Evolutionary conservation across 805 yeast species (phyloP).

Genomic region (Wickerhamomyces queroliae): DNA sequence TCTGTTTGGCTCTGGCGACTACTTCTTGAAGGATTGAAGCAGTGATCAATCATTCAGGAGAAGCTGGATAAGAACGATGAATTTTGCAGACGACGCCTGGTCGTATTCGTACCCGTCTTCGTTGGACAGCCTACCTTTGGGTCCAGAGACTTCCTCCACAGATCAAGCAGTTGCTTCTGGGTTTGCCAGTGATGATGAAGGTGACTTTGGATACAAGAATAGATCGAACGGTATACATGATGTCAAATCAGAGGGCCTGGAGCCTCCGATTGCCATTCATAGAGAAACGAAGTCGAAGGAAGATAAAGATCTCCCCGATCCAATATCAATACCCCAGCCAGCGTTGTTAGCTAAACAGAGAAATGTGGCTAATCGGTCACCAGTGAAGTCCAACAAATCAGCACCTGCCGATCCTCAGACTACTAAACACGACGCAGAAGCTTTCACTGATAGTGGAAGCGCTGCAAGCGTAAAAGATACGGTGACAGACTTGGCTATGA

Average conservation of each 20-base stretch:
- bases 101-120: constrained; percentile 1
- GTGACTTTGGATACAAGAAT: background rate
- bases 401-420: constrained; percentile 48
- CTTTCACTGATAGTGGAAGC: constrained; percentile 7
- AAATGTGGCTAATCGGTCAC: background rate
- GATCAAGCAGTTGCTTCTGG: background rate
- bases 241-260: background rate
- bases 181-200: background rate
- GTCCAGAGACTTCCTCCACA: background rate
- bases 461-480: constrained; percentile 18
- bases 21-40: no score
- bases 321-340: constrained; percentile 5
- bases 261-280: background rate
- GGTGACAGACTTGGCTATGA: constrained; percentile 10
- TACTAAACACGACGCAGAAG: constrained; percentile 43
- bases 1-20: no score
- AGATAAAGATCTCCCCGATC: background rate
- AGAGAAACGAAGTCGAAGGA: background rate
- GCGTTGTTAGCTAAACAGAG: constrained; percentile 1
- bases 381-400: constrained; percentile 22
- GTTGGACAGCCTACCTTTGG: background rate
- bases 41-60: background rate
- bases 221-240: background rate
- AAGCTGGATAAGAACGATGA: background rate
- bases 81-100: background rate